Conservation (phyloP, 352 stramenopile genomes). For the Globisporangium sylvaticum region DNA sequence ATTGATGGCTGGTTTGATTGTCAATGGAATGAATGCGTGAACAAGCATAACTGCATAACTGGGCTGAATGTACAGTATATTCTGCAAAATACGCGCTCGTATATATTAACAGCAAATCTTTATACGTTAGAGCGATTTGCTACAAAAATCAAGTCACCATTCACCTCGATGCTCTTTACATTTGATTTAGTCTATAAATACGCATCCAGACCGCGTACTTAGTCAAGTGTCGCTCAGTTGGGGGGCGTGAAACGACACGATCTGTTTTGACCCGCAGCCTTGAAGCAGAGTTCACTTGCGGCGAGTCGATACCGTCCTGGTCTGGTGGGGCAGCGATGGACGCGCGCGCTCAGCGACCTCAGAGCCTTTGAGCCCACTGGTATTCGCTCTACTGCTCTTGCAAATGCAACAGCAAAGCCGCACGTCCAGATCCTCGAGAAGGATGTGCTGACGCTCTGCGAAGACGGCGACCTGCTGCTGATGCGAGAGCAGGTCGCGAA, state of each 20-base stretch:
- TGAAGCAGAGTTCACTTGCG: neutral
- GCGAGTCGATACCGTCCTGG: neutral
- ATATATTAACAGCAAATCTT: no score
- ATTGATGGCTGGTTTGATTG: neutral
- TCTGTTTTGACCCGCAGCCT: neutral
- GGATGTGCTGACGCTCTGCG: constrained; percentile 44
- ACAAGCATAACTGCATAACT: neutral
- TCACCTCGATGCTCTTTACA: neutral
- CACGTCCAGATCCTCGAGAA: constrained; percentile 14
- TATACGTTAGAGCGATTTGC: neutral
- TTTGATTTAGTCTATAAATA: neutral
- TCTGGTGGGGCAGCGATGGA: constrained; percentile 1
- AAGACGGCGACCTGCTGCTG: constrained; percentile 57
- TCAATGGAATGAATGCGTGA: neutral
- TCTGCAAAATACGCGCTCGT: neutral
- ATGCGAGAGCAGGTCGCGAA: constrained; percentile 38
- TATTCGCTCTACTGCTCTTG: neutral
- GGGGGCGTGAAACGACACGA: neutral
- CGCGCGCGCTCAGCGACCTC: neutral
- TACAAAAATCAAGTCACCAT: neutral
- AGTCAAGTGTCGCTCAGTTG: neutral
- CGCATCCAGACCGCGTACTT: neutral
- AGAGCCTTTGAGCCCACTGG: neutral
- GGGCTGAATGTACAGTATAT: neutral
- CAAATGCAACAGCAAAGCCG: neutral